Evolutionary conservation across 768 basidiomycete species (phyloP).

Genomic region (Lactifluus piperatus): DNA sequence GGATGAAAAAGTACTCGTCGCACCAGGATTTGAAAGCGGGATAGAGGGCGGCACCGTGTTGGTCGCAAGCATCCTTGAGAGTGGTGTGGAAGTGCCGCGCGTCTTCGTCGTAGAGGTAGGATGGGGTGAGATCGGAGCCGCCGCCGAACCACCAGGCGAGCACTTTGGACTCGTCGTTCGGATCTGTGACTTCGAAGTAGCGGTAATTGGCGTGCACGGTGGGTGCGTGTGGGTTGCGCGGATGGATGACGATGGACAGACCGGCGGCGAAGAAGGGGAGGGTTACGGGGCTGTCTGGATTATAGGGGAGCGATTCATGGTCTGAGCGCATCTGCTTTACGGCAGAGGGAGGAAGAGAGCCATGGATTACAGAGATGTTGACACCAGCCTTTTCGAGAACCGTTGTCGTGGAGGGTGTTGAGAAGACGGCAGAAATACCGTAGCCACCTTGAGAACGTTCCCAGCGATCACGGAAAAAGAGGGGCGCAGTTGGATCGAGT

Average conservation of each 20-base stretch:
- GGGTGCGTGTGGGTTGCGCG: conserved; percentile 86
- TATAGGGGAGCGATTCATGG: conserved; percentile 66
- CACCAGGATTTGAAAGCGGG: conserved; percentile 89
- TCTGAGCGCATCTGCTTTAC: conserved; percentile 94
- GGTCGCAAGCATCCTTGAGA: conserved; percentile 67
- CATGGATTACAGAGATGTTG: conserved; percentile 89
- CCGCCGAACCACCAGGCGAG: conserved; percentile 99
- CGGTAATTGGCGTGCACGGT: conserved; percentile 96
- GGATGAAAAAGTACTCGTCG: conserved; percentile 93
- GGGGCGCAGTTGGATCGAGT: conserved; percentile 61
- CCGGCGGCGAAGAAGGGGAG: conserved; percentile 94
- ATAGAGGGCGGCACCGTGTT: conserved; percentile 60
- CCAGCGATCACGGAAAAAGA: conserved; percentile 80
- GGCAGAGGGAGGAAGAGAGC: conserved; percentile 77
- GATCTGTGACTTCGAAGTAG: conserved; percentile 80
- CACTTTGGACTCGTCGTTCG: conserved; percentile 32
- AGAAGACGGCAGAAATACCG: conserved; percentile 80
- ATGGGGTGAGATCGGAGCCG: conserved; percentile 89
- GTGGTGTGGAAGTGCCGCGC: conserved; percentile 79
- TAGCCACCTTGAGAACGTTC: conserved; percentile 62
- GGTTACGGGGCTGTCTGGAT: conserved; percentile 44
- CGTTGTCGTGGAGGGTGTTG: conserved; percentile 31
- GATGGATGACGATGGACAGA: conserved; percentile 88
- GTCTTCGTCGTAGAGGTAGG: conserved; percentile 85
- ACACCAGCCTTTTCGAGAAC: conserved; percentile 94